Percentiles rank a stretch among this genome's conserved stretches.
phyloP scores from a whole-genome alignment of 352 stramenopile genomes.

The Phytophthora pinifolia region DNA sequence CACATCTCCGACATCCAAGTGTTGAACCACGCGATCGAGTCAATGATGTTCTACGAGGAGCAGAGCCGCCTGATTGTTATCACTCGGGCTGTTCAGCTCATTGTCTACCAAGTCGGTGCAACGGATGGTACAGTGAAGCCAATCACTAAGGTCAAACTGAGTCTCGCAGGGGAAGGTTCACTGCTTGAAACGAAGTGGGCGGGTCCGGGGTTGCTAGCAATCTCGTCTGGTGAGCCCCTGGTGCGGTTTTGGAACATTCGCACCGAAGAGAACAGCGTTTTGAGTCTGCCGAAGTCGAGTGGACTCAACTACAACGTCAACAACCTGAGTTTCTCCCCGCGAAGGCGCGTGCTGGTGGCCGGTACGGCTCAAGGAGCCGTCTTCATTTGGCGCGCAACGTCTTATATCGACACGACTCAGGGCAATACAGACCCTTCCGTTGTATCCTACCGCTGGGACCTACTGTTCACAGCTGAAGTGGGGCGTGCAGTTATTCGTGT shows the following conservation, averaged over 20 bases:
- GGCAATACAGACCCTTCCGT: conserved; percentile 8
- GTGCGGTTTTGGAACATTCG: conserved; percentile 93
- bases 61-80: conserved; percentile 87
- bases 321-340: conserved; percentile 87
- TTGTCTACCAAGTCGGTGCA: conserved; percentile 87
- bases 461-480: conserved; percentile 66
- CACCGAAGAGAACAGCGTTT: conserved; percentile 91
- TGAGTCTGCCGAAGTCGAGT: conserved; percentile 70
- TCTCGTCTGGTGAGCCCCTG: conserved; percentile 86
- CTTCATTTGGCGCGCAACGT: conserved; percentile 89
- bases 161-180: conserved; percentile 76
- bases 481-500: conserved; percentile 48
- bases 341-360: conserved; percentile 85
- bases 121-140: conserved; percentile 83
- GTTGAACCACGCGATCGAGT: conserved; percentile 85
- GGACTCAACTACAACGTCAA: conserved; percentile 68
- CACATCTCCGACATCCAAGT: conserved; percentile 91
- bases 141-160: conserved; percentile 89
- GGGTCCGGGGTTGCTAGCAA: conserved; percentile 86
- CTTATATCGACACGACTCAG: conserved; percentile 30
- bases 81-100: conserved; percentile 86
- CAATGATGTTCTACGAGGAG: conserved; percentile 90
- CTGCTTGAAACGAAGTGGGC: conserved; percentile 89
- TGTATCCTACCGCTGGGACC: conserved; percentile 65
- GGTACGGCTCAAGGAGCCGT: conserved; percentile 85